Evolutionary conservation across 2,329 filamentous ascomycete species (phyloP).

Genomic region (Gliomastix tumulicola): DNA sequence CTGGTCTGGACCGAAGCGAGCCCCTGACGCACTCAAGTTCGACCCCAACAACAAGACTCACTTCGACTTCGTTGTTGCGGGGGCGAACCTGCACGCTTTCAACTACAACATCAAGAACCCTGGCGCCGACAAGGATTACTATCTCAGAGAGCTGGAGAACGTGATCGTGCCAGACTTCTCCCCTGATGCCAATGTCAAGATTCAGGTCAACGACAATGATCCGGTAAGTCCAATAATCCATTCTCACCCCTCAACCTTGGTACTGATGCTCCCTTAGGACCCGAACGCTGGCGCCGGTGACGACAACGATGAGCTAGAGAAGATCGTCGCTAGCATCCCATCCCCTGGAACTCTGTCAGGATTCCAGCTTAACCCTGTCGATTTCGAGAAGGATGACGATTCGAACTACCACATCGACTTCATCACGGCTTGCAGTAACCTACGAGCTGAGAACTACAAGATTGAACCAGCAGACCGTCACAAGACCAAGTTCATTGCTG

Average conservation of each 20-base stretch:
- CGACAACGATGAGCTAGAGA: conserved; percentile 69
- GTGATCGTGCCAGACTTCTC: conserved; percentile 96
- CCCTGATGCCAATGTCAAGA: conserved; percentile 86
- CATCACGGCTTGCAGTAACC: conserved; percentile 93
- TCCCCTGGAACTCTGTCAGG: conserved; percentile 73
- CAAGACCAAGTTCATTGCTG: conserved; percentile 99
- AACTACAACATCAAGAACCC: conserved; percentile 96
- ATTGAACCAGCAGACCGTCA: conserved; percentile 88
- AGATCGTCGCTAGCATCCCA: conserved; percentile 67
- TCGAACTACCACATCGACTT: conserved; percentile 98
- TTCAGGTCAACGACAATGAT: conserved; percentile 92
- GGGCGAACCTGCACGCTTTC: conserved; percentile 89
- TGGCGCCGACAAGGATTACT: conserved; percentile 59
- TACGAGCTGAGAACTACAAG: conserved; percentile 96
- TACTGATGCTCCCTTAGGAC: conserved; percentile 40
- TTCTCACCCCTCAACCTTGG: neutral
- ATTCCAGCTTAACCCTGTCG: conserved; percentile 84
- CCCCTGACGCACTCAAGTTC: conserved; percentile 86
- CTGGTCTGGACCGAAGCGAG: conserved; percentile 98
- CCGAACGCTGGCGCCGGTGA: conserved; percentile 69
- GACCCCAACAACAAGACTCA: conserved; percentile 80
- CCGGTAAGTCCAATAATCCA: neutral
- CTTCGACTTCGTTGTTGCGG: conserved; percentile 79
- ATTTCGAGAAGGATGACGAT: conserved; percentile 99
- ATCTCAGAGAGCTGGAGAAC: conserved; percentile 74